Evolutionary conservation across 208 protist genomes (phyloP).

Genomic region (Trypanosoma melophagium): DNA sequence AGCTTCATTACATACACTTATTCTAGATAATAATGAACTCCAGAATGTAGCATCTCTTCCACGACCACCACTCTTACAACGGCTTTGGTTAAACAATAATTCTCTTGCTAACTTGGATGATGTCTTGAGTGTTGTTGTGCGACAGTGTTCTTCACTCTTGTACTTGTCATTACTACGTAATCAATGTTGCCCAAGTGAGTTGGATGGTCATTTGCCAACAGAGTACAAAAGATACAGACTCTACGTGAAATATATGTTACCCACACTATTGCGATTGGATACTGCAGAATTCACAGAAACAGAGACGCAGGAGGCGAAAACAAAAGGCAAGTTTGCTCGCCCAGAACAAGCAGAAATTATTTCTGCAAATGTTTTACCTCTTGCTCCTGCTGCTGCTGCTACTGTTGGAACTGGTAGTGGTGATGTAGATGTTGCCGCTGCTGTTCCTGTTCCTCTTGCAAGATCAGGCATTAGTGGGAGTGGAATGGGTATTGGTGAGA

Average conservation of each 20-base stretch:
- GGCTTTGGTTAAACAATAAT: conserved; percentile 60
- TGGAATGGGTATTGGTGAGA: too few species aligned
- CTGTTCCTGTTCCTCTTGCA: too few species aligned
- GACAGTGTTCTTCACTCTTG: conserved; percentile 24
- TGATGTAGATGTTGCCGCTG: not conserved
- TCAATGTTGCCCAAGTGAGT: conserved; percentile 37
- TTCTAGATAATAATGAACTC: conserved; percentile 49
- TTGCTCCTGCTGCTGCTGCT: too few species aligned
- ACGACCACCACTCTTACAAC: conserved; percentile 30
- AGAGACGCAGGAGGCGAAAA: conserved; percentile 25
- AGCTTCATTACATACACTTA: conserved; percentile 30
- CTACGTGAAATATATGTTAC: conserved; percentile 34
- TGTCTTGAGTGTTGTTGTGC: conserved; percentile 16
- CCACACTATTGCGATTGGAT: conserved; percentile 33
- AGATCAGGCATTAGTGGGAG: too few species aligned
- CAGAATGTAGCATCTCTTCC: conserved; percentile 24
- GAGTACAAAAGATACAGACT: conserved; percentile 43
- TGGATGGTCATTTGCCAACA: conserved; percentile 27
- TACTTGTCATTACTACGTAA: conserved; percentile 44
- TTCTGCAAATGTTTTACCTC: too few species aligned
- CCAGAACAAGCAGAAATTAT: not conserved
- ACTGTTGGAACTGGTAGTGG: not conserved
- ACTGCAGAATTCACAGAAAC: conserved; percentile 9
- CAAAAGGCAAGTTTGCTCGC: not conserved
- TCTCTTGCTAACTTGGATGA: conserved; percentile 36